Evolutionary conservation across 2,329 filamentous ascomycete species (phyloP), one percentile per base, ranked within the genome.

Genomic region (Aspergillus chevalieri): DNA sequence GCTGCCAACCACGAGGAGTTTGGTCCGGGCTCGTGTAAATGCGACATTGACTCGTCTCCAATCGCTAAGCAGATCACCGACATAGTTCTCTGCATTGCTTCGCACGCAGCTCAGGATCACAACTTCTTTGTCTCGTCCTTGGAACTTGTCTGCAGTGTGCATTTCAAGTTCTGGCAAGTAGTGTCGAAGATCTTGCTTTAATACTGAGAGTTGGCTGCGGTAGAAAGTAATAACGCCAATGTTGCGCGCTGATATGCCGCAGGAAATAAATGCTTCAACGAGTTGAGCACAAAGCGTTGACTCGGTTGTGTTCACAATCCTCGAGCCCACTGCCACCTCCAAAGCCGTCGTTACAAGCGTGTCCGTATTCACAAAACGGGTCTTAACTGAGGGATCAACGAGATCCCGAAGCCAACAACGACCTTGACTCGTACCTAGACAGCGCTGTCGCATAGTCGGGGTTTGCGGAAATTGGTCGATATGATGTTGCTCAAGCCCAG

Each of bases 171-270:
- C 80, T 0, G 76, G 71, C 0, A 76, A 72, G 58, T 77, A 70
- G 39, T 72, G 74, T 28, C 82, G 81, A 30, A 95, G 80, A 9
- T 78, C 78, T 52, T 91, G 82, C 56, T 88, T 87, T 1, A 98
- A 78, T 2, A 95, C 75, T 0, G 89, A 84, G 1, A 98, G 82
- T 68, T 98, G 93, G 5, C 87, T 91, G 51, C 93, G 87, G 70
- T 98, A 98, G 69, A 96, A 90, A 14, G 93, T 96, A 74, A 98
- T 96, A 57, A 98, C 86, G 43, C 93, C 93, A 49, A 98, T 90
- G 47, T 92, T 86, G 0, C 75, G 73, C 0, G 86, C 79, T 0
- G 87, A 74, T 1, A 97, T 80, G 22, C 93, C 93, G 1, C 83
- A 79, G 0, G 81, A 79, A 44, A 97, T 77, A 3, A 98, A 79